Evolutionary conservation across 441 rosid species (phyloP), one percentile per base, ranked within the genome.

Genomic region (Macaranga tanarius): DNA sequence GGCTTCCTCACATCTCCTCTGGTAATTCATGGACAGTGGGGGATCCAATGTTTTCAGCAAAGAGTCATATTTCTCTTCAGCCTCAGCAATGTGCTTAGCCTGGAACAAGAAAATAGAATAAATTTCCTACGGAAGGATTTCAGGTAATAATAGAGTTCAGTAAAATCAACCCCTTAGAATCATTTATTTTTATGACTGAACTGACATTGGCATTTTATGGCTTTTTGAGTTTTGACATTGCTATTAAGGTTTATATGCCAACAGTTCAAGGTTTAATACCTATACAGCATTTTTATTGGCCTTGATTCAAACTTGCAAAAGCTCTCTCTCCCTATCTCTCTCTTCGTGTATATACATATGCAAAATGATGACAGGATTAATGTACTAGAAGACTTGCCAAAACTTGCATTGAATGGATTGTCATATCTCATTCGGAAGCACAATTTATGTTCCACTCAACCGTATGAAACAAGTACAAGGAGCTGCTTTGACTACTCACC

Each of bases 1-100:
- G 76, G 97, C 97, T 78, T 94, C 96, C 80, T 84, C 84, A 2
- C 99, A 90, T 87, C 96, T 84, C 81, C 80, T 88, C 78, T 82
- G 79, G 79, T 94, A 94, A 52, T 79, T 74, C 7, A 45, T 71
- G 13, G 93, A 88, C 70, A 92, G 81, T 34, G 79, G 86, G 68
- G 92, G 91, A 63, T 90, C 97, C 75, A 92, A 77, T 0, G 83
- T 69, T 79, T 82, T 80, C 78, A 88, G 80, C 22, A 88, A 75
- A 47, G 16, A 42, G 69, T 81, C 84, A 75, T 88, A 88, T 84
- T 87, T 90, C 76, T 82, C 85, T 85, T 92, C 95, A 62, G 92
- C 90, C 75, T 92, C 94, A 0, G 86, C 72, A 72, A 92, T 89
- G 80, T 69, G 76, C 77, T 86, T 89, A 20, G 91, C 97, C 98